phyloP scores from a whole-genome alignment of 768 basidiomycete species.

The Suillus subluteus region DNA sequence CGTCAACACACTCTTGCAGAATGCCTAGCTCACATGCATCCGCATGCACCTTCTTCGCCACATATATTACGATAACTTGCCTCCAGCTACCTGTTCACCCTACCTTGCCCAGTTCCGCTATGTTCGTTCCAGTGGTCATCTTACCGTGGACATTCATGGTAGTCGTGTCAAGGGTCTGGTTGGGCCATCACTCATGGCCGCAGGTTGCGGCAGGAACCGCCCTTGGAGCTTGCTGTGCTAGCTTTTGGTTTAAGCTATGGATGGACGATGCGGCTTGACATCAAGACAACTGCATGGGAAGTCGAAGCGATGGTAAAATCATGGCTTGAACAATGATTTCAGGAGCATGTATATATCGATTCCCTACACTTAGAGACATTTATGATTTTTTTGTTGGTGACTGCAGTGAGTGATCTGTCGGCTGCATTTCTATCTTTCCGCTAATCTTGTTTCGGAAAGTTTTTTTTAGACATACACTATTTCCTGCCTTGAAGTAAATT shows the following conservation, averaged over 20 bases:
- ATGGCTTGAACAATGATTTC: slow-evolving; percentile 4
- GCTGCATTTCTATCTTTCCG: not conserved
- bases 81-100: slow-evolving; percentile 61
- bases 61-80: slow-evolving; percentile 62
- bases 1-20: slow-evolving; percentile 38
- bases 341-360: not conserved
- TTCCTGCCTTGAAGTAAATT: not conserved
- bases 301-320: slow-evolving; percentile 15
- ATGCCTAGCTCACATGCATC: slow-evolving; percentile 89
- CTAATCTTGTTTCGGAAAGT: not conserved
- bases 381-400: not conserved
- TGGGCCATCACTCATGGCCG: slow-evolving; percentile 75
- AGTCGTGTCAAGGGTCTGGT: slow-evolving; percentile 68
- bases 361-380: not conserved
- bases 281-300: slow-evolving; percentile 25
- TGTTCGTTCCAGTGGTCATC: slow-evolving; percentile 47
- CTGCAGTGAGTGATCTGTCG: not conserved
- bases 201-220: slow-evolving; percentile 65
- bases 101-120: slow-evolving; percentile 43
- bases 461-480: not conserved
- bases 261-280: slow-evolving; percentile 21
- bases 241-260: slow-evolving; percentile 66
- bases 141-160: slow-evolving; percentile 60
- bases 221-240: slow-evolving; percentile 58
- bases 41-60: slow-evolving; percentile 63